phyloP scores from a whole-genome alignment of 305 asterid genomes.

The Lippia alba region DNA sequence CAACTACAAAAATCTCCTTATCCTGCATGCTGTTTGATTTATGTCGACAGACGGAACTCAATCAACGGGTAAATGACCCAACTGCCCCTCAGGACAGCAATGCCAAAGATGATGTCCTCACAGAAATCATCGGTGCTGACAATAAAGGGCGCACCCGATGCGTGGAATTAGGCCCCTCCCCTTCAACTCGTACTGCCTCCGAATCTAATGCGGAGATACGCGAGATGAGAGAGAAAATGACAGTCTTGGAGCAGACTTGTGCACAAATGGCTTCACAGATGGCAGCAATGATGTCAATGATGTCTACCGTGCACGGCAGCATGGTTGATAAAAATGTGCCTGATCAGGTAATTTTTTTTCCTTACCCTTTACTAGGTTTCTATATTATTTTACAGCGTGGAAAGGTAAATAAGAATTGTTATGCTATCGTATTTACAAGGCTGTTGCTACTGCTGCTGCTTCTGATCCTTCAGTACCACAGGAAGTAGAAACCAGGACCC shows the following conservation, averaged over 20 bases:
- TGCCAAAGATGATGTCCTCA: slow-evolving; percentile 31
- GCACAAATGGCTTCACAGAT: slow-evolving; percentile 51
- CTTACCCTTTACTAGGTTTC: too few relatives aligned
- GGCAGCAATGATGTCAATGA: slow-evolving; percentile 54
- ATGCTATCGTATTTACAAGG: slow-evolving; percentile 9
- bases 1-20: not conserved
- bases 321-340: slow-evolving; percentile 31
- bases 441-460: slow-evolving; percentile 16
- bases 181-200: slow-evolving; percentile 32
- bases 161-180: slow-evolving; percentile 33
- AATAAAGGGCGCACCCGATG: slow-evolving; percentile 37
- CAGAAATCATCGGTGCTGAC: slow-evolving; percentile 42
- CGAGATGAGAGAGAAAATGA: slow-evolving; percentile 44
- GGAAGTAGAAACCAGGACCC: slow-evolving; percentile 8
- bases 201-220: slow-evolving; percentile 44
- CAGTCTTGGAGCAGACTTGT: slow-evolving; percentile 53
- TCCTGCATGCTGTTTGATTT: slow-evolving; percentile 14
- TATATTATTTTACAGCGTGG: too few relatives aligned
- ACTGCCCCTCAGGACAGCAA: slow-evolving; percentile 27
- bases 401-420: not conserved
- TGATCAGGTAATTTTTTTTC: slow-evolving; percentile 34
- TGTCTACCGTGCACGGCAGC: slow-evolving; percentile 44
- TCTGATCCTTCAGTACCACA: slow-evolving; percentile 13
- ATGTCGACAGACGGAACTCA: slow-evolving; percentile 38
- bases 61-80: slow-evolving; percentile 31